Evolutionary conservation across 345 rosid genomes (phyloP).

Genomic region (Dovyalis caffra): DNA sequence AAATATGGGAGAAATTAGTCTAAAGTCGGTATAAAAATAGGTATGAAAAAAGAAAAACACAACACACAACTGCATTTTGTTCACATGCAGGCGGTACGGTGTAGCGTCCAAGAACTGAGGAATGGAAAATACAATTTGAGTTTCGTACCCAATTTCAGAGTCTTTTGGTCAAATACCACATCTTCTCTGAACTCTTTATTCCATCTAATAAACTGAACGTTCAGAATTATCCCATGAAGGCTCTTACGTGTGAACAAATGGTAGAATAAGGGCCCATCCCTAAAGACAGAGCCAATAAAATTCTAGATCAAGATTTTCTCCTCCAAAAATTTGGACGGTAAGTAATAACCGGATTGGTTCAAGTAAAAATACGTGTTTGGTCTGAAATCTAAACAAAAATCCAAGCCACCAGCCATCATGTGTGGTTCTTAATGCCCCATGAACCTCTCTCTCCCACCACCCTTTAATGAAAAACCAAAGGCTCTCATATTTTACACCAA

Average conservation of each 20-base stretch:
- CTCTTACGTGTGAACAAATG: slow-evolving; percentile 1
- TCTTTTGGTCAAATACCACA: neutral
- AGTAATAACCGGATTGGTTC: neutral
- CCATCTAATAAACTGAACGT: neutral
- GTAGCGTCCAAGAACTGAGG: slow-evolving; percentile 12
- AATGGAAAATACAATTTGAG: neutral
- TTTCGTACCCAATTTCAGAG: neutral
- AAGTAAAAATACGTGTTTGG: slow-evolving; percentile 28
- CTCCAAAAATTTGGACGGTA: slow-evolving; percentile 12
- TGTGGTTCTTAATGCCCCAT: slow-evolving; percentile 44
- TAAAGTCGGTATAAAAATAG: too few relatives aligned
- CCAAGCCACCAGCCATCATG: slow-evolving; percentile 33
- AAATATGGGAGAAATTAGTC: too few relatives aligned
- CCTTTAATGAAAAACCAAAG: slow-evolving; percentile 29
- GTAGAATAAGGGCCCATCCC: slow-evolving; percentile 5
- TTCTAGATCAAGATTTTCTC: slow-evolving; percentile 19
- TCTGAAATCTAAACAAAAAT: slow-evolving; percentile 16
- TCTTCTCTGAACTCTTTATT: neutral
- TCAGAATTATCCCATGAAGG: neutral
- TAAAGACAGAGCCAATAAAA: slow-evolving; percentile 9
- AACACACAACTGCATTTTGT: neutral
- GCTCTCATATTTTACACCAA: slow-evolving; percentile 9
- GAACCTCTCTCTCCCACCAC: slow-evolving; percentile 12
- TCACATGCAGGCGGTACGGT: neutral
- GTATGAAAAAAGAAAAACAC: neutral